Evolutionary conservation across 805 yeast species (phyloP), one percentile per base, ranked within the genome.

Genomic region (Saccharomycodes ludwigii): DNA sequence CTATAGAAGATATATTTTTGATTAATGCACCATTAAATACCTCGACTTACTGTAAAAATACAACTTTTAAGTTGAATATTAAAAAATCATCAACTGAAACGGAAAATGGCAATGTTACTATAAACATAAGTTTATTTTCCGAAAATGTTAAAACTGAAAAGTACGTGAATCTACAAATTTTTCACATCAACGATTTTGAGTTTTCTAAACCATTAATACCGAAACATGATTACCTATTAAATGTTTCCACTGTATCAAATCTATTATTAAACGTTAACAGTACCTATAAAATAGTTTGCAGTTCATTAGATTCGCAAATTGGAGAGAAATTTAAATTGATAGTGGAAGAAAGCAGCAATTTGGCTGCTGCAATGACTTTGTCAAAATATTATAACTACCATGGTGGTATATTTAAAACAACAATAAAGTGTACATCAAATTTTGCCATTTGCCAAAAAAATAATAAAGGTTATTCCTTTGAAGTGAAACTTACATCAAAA

Each of bases 151-250:
- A n/a, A n/a, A n/a, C 27, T 2, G 21, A 30, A 4, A 43, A 38
- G 13, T 14, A 32, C 19, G 25, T 50, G 3, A 50, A 46, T 23
- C 30, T 46, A 5, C 50, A 49, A 30, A 5, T 54, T 13, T 54
- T 33, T 30, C 29, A 44, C 15, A 4, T 24, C 5, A 29, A 38
- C 16, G 59, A 54, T 27, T 31, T 36, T 18, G 31, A 35, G 6
- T 28, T 50, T 20, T 10, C 14, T 11, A 37, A 39, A 12, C 57
- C 58, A 15, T 28, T 54, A 3, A n/a, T 35, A 11, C 23, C 28
- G n/a, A 40, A 42, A 21, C 28, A 29, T 4, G 14, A 30, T 6
- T 48, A 44, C 29, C 27, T 30, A 9, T 21, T 24, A 1, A 44
- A 37, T 9, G 32, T 31, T 19, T 38, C 29, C 34, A 32, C 30